phyloP scores from a whole-genome alignment of 306 rosid species.

The Parietaria judaica region DNA sequence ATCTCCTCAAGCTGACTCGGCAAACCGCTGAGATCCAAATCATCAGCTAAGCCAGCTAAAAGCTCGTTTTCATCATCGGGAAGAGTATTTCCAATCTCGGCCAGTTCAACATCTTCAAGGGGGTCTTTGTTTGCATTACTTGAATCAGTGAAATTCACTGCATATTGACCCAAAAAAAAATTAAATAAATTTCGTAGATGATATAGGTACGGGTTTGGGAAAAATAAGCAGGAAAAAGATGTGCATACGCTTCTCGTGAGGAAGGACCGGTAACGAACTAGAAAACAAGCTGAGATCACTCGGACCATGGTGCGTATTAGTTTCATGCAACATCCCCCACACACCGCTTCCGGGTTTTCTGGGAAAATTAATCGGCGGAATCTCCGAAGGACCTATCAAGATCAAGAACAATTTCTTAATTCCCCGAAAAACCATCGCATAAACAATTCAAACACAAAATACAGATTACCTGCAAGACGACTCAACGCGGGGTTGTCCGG shows the following conservation, averaged over 20 bases:
- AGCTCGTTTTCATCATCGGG: constrained; percentile 88
- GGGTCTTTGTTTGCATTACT: constrained; percentile 43
- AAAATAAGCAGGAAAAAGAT: background rate
- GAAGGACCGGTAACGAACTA: constrained; percentile 72
- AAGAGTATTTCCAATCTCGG: constrained; percentile 50
- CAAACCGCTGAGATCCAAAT: constrained; percentile 75
- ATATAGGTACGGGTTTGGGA: background rate
- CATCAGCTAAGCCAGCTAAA: constrained; percentile 75
- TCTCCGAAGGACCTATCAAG: constrained; percentile 43
- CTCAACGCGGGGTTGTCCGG: constrained; percentile 31
- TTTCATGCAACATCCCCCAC: constrained; percentile 45
- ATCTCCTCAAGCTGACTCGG: constrained; percentile 85
- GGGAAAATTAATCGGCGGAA: constrained; percentile 25
- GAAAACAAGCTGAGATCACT: constrained; percentile 77
- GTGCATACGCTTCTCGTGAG: constrained; percentile 62
- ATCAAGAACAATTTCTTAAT: constrained; percentile 8
- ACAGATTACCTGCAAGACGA: constrained; percentile 36
- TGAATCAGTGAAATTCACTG: constrained; percentile 55
- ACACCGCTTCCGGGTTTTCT: constrained; percentile 38
- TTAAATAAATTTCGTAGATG: constrained; percentile 12
- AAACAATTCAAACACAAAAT: constrained; percentile 8
- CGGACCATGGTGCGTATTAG: constrained; percentile 43
- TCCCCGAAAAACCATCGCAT: constrained; percentile 3
- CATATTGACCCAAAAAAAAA: constrained; percentile 19
- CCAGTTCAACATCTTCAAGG: constrained; percentile 42